A percentile compares a stretch with the other conserved stretches of the same genome.
phyloP scores from a whole-genome alignment of 139 green algal species.

The Picochlorum sp. region DNA sequence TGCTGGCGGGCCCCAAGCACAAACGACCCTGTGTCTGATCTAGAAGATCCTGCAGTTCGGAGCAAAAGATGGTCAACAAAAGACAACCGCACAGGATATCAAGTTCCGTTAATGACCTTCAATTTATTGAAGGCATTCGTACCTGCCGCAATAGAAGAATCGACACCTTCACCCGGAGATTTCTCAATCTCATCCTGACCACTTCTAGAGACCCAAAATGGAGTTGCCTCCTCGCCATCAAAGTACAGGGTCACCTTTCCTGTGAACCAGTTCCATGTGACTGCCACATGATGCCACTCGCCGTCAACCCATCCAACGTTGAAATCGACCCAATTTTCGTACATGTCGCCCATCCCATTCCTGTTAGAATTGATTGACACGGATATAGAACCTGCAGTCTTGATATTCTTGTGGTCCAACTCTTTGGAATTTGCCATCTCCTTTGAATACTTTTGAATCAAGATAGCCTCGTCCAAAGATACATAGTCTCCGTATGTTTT shows the following conservation, averaged over 20 bases:
- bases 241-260: slow-evolving; percentile 58
- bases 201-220: slow-evolving; percentile 51
- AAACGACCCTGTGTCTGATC: slow-evolving; percentile 34
- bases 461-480: slow-evolving; percentile 71
- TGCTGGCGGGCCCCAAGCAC: slow-evolving; percentile 76
- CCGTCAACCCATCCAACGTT: slow-evolving; percentile 54
- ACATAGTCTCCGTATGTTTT: slow-evolving; percentile 11
- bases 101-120: too few relatives aligned
- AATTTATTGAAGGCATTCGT: neutral
- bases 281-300: slow-evolving; percentile 74
- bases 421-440: slow-evolving; percentile 15
- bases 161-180: slow-evolving; percentile 47
- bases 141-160: slow-evolving; percentile 35
- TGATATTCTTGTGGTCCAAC: slow-evolving; percentile 19
- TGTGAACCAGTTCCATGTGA: slow-evolving; percentile 56
- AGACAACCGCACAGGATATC: too few relatives aligned
- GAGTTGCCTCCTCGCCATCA: slow-evolving; percentile 44
- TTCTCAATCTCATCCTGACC: slow-evolving; percentile 24
- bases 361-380: slow-evolving; percentile 80
- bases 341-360: slow-evolving; percentile 28
- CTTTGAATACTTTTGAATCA: slow-evolving; percentile 58
- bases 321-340: slow-evolving; percentile 70
- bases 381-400: slow-evolving; percentile 48
- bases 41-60: neutral
- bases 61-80: neutral